These are phyloP conservation scores for Simplicillium aogashimaense DNA, from an alignment of 2,329 filamentous ascomycete genomes.

Conservation along the genomic window DNA sequence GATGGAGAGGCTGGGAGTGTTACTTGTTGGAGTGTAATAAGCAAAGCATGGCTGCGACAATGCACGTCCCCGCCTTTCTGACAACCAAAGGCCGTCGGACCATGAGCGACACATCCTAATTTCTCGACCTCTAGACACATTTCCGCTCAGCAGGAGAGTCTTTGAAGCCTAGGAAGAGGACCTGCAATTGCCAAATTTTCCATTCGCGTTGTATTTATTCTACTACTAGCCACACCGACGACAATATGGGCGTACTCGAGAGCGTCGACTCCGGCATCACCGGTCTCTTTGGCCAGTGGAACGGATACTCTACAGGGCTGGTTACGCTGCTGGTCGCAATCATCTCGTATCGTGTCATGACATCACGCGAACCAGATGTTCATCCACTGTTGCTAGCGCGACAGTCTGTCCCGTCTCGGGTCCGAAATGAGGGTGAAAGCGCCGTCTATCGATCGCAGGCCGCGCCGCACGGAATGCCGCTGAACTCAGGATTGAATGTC, in stretches of 20 bases:
- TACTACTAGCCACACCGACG: neutral
- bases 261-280: constrained; percentile 64
- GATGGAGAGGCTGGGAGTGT: no score
- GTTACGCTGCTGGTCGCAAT: constrained; percentile 55
- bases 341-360: constrained; percentile 61
- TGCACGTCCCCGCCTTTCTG: no score
- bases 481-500: constrained; percentile 70
- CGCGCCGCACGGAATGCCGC: constrained; percentile 73
- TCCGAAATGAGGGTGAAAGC: constrained; percentile 77
- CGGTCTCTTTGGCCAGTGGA: constrained; percentile 68
- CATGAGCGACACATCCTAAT: no score
- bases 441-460: constrained; percentile 78
- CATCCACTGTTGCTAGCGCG: constrained; percentile 86
- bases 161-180: no score
- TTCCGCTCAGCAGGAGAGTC: no score
- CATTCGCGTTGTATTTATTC: neutral
- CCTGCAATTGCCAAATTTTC: no score
- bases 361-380: constrained; percentile 72
- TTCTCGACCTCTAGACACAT: no score
- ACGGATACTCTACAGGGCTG: constrained; percentile 64
- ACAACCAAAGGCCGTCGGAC: no score
- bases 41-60: no score
- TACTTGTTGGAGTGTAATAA: no score
- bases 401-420: constrained; percentile 67
- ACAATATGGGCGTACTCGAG: constrained; percentile 34